These are phyloP conservation scores for Thozetella sp. DNA, from an alignment of 495 filamentous ascomycete species.

Conservation along the genomic window DNA sequence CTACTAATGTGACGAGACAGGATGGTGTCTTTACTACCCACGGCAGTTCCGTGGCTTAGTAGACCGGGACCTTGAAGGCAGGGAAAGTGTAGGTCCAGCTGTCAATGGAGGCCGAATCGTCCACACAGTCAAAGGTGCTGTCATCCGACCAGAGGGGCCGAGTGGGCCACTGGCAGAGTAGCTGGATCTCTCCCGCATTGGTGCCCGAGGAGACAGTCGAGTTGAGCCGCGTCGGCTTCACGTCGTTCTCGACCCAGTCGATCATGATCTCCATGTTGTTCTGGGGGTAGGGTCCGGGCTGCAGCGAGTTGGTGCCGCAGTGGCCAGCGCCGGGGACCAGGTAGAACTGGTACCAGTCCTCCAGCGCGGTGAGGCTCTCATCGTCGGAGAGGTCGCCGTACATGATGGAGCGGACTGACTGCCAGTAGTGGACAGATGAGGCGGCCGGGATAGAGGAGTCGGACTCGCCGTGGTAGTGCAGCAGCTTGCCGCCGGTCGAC, in stretches of 20 bases:
- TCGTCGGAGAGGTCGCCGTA: slow-evolving; percentile 37
- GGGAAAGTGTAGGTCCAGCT: slow-evolving; percentile 24
- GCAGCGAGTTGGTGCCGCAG: slow-evolving; percentile 38
- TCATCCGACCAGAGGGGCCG: slow-evolving; percentile 40
- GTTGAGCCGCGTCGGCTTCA: slow-evolving; percentile 37
- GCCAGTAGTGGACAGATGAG: slow-evolving; percentile 48
- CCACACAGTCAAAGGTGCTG: slow-evolving; percentile 35
- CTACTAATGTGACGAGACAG: too few relatives aligned
- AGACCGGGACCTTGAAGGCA: not conserved
- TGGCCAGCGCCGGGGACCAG: slow-evolving; percentile 51
- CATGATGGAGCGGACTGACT: slow-evolving; percentile 51
- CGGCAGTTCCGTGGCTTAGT: not conserved
- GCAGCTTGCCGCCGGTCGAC: slow-evolving; percentile 46
- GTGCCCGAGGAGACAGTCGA: slow-evolving; percentile 32
- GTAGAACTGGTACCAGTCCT: slow-evolving; percentile 55
- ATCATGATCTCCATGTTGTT: slow-evolving; percentile 43
- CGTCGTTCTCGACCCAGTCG: slow-evolving; percentile 51
- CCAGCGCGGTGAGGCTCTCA: slow-evolving; percentile 31
- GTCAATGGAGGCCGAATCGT: slow-evolving; percentile 37
- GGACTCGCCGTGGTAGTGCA: slow-evolving; percentile 53
- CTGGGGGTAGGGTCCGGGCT: slow-evolving; percentile 46
- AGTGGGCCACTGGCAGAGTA: slow-evolving; percentile 47
- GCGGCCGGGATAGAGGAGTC: slow-evolving; percentile 47
- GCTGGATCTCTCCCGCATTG: slow-evolving; percentile 34
- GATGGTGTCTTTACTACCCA: too few relatives aligned